Base-by-base conservation (phyloP, 139 green algal species). In the Picochlorum sp. region DNA sequence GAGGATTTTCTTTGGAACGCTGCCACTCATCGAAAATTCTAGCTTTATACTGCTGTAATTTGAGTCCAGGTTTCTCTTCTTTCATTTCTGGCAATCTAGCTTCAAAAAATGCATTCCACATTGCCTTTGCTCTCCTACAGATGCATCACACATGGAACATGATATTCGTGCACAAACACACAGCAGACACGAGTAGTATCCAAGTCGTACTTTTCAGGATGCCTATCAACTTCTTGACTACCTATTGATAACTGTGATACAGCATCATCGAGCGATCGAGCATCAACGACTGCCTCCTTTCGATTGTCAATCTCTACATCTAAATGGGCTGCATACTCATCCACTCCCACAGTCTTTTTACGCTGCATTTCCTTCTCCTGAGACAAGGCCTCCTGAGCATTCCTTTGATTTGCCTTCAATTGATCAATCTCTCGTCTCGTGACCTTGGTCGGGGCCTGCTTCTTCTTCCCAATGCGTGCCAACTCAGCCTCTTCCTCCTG, bases 61-160 rank as follows among this genome's bases (percentile, higher is more conserved):
- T 83, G 18, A 91, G 75, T 18, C 85, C 84, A 6, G 84, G 84
- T 78, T 90, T 92, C 61, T 91, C 80, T 68, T 80, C 41, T 58
- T 80, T 79, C 28, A 90, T 72, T 13, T 69, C 10, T 16, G 82
- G 72, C 61, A 91, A 62, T 68, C 81, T 69, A 23, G 56, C 56
- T 57, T 80, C 81, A 58, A 88, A 75, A 65, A 80, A 91, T 6
- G 66, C 84, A 56, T 82, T 73, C 67, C 69, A 92, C 0, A 82
- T 78, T 16, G 84, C 82, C 69, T 84, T 85, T 59, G 83, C 73
- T n/a, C 84, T 78, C 74, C 81, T 87, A 11, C 34, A 54, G 15
- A 38, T 56, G 14, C 20, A 23, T n/a, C 21, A 64, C 8, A 57
- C 37, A 28, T 51, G 21, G 34, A 41, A 11, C 2, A 41, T 41